Evolutionary conservation across 2,329 filamentous ascomycete genomes (phyloP).

Genomic region (Talaromyces funiculosus): DNA sequence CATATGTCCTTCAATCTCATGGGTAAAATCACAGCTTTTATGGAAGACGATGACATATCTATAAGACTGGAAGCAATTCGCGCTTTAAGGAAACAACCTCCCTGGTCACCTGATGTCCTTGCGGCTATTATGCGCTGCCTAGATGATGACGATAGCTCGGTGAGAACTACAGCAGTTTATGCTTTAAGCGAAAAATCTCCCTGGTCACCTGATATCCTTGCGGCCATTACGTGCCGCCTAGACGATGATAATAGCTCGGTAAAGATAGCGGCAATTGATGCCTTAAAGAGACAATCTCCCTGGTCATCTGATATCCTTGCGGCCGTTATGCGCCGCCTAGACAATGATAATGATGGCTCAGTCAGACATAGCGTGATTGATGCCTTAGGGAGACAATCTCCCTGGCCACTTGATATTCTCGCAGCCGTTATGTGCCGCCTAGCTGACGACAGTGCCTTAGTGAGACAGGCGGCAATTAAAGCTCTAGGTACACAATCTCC

Average conservation of each 20-base stretch:
- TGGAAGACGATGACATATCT: not conserved
- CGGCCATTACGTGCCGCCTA: not conserved
- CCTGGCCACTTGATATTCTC: not conserved
- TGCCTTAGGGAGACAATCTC: not conserved
- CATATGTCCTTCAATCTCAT: constrained; percentile 7
- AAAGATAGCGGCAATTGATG: not conserved
- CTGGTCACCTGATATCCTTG: not conserved
- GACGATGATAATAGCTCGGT: no score
- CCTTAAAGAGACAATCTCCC: not conserved
- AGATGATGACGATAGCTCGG: not conserved
- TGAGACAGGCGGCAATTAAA: not conserved
- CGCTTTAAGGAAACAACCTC: no score
- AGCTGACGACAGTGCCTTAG: not conserved
- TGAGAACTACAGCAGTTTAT: not conserved
- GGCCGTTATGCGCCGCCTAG: not conserved
- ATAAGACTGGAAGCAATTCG: not conserved
- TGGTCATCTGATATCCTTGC: not conserved
- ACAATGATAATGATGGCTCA: no score
- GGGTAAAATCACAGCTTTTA: not conserved
- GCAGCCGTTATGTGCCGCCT: not conserved
- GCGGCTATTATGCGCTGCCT: not conserved
- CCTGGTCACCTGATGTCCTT: not conserved
- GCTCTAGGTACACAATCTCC: not conserved
- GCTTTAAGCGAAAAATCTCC: no score
- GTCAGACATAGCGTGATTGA: no score